These are phyloP conservation scores for Pistacia atlantica DNA, from an alignment of 345 rosid genomes.

Conservation along the genomic window DNA sequence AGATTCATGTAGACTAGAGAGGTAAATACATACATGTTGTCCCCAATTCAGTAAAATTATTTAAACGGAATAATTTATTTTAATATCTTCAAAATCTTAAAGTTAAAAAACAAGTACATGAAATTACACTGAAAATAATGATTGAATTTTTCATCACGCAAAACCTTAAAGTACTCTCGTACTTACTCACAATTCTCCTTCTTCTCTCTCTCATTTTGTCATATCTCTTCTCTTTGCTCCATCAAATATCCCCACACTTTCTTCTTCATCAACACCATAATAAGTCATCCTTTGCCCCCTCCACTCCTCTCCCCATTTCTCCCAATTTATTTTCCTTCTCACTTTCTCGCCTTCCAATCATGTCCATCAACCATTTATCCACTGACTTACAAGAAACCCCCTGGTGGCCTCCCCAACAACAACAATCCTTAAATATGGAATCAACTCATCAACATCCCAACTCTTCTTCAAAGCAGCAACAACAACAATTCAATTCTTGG, in stretches of 20 bases:
- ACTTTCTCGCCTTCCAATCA: constrained; percentile 17
- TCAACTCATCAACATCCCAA: background rate
- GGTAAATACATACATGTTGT: background rate
- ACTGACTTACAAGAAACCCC: constrained; percentile 39
- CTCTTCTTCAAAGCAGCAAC: background rate
- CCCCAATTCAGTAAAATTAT: constrained; percentile 5
- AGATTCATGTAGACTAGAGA: background rate
- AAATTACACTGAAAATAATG: constrained; percentile 30
- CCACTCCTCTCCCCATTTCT: background rate
- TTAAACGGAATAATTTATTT: too few relatives aligned
- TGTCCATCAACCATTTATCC: constrained; percentile 53
- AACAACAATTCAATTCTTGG: constrained; percentile 19
- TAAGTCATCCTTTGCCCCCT: too few relatives aligned
- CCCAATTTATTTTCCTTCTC: background rate
- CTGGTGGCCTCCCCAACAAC: constrained; percentile 41
- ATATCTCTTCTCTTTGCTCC: constrained; percentile 17
- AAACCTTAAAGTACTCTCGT: constrained; percentile 35
- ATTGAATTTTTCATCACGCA: constrained; percentile 30
- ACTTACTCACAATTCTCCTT: constrained; percentile 13
- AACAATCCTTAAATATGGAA: constrained; percentile 7
- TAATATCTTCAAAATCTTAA: background rate
- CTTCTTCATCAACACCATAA: constrained; percentile 36
- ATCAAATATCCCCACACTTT: constrained; percentile 33
- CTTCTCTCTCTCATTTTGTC: constrained; percentile 8
- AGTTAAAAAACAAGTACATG: background rate